A percentile compares a stretch with the other conserved stretches of the same genome.
These are phyloP conservation scores for Phalaenopsis hybrid DNA, from an alignment of 116 monocot genomes.

Conservation along the genomic window DNA sequence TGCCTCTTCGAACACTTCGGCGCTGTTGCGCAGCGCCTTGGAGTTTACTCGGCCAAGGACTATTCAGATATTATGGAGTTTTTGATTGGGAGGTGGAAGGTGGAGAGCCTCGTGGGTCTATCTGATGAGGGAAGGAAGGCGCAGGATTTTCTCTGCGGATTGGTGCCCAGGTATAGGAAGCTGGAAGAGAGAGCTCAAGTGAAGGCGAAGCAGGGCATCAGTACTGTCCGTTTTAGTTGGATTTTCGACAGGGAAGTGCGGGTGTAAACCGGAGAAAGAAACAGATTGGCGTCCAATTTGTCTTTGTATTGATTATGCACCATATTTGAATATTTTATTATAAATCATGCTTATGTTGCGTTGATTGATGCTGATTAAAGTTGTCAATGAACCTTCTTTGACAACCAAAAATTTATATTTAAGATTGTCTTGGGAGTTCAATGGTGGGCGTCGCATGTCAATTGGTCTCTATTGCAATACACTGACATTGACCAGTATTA, in stretches of 20 bases:
- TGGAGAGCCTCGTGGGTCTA: background rate
- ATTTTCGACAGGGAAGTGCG: slow-evolving; percentile 15
- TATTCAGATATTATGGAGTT: slow-evolving; percentile 9
- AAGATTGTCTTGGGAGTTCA: no score
- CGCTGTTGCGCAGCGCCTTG: slow-evolving; percentile 5
- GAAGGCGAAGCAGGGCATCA: background rate
- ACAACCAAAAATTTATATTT: no score
- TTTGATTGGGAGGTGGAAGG: slow-evolving; percentile 12
- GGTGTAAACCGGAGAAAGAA: background rate
- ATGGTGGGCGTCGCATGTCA: no score
- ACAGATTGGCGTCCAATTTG: no score
- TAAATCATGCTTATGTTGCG: no score
- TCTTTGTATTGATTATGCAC: no score
- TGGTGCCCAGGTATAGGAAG: slow-evolving; percentile 7
- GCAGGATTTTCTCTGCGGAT: slow-evolving; percentile 8
- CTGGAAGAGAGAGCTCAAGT: slow-evolving; percentile 15
- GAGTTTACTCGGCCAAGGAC: slow-evolving; percentile 6
- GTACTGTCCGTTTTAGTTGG: slow-evolving; percentile 13
- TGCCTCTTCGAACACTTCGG: slow-evolving; percentile 5
- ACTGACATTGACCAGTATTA: no score
- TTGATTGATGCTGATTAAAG: no score
- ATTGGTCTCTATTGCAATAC: no score
- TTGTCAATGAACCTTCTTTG: no score
- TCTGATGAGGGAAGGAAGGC: slow-evolving; percentile 10
- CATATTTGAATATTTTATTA: no score